Evolutionary conservation across 805 yeast genomes (phyloP), one percentile per base, ranked within the genome.

Genomic region (Saccharomycopsis sp.): DNA sequence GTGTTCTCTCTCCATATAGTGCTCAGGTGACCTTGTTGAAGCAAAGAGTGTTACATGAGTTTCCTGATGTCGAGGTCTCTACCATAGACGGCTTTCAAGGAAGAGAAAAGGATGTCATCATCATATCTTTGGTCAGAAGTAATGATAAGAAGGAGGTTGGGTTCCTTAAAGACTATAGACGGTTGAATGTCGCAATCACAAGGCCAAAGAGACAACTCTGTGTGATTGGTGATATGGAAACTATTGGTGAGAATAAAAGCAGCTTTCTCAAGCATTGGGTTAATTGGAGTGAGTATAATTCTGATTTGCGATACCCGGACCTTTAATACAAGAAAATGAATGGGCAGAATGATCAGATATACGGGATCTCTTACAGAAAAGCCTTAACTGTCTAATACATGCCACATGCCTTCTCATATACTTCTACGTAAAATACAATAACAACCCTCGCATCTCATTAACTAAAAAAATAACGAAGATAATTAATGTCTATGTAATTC

Each of bases 71-170:
- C 3, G 98, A 93, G 67, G 81, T 92, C 0, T 83, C 96, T 2
- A 89, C 97, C 0, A 93, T 93, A 2, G 99, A 93, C 72, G 97
- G 97, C 0, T 94, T 93, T 67, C 99, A 93, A 73, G 99, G 99
- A 1, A 76, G 97, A 62, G 99, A 93, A 68, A 94, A 93, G 69
- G 96, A 92, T 65, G 86, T 84, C 0, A 90, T 93, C 3, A 78
- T 93, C 1, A 72, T 94, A 12, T 79, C 94, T 1, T 70, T 93
- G 56, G 97, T 93, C 1, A 76, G 99, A 63, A 86, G 94, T 47
- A 93, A 93, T 69, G 85, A 80, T 20, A 65, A 72, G 1, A 70
- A 77, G 38, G 88, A 86, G 56, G 85, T 92, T 53, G 98, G 98
- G 8, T 94, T 93, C 67, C 73, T 94, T 56, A 77, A 78, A 23